Conservation (phyloP, 176 grass and related monocot species). For the Panicum miliaceum region DNA sequence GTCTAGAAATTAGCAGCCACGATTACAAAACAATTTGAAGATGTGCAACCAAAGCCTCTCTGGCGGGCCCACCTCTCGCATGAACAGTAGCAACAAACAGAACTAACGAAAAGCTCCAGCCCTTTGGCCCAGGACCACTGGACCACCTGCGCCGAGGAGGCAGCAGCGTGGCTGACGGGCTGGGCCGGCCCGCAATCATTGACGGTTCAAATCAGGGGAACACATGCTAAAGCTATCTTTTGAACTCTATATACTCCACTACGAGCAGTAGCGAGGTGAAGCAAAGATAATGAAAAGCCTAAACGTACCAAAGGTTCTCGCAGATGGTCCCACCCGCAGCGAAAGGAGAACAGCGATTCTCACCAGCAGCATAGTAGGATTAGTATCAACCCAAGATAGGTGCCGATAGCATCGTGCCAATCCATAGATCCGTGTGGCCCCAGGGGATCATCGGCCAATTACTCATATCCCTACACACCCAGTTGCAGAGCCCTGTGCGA, state of each 20-base stretch:
- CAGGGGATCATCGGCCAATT: conserved; percentile 42
- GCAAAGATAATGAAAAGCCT: conserved; percentile 7
- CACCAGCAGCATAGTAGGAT: neutral
- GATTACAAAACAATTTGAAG: conserved; percentile 21
- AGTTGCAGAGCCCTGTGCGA: conserved; percentile 43
- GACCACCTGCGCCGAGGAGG: conserved; percentile 33
- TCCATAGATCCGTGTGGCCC: conserved; percentile 49
- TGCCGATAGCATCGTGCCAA: conserved; percentile 23
- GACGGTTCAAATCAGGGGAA: conserved; percentile 55
- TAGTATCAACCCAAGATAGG: conserved; percentile 26
- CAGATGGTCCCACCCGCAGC: conserved; percentile 31
- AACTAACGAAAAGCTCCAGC: conserved; percentile 21
- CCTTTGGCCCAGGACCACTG: conserved; percentile 14
- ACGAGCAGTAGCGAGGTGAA: conserved; percentile 2
- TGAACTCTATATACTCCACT: conserved; percentile 28
- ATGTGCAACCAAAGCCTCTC: conserved; percentile 6
- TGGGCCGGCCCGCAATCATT: conserved; percentile 42
- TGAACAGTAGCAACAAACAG: conserved; percentile 33
- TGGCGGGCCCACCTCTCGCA: conserved; percentile 26
- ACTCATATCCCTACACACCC: conserved; percentile 43
- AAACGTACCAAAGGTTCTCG: conserved; percentile 18
- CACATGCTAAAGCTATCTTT: conserved; percentile 50
- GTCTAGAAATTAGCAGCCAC: conserved; percentile 18
- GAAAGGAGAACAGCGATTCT: conserved; percentile 34
- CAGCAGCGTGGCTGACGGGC: conserved; percentile 32